A percentile compares a stretch with the other conserved stretches of the same genome.
These are phyloP conservation scores for Oehlia diaphana DNA, from an alignment of 192 early-diverging fungal genomes.

Conservation along the genomic window DNA sequence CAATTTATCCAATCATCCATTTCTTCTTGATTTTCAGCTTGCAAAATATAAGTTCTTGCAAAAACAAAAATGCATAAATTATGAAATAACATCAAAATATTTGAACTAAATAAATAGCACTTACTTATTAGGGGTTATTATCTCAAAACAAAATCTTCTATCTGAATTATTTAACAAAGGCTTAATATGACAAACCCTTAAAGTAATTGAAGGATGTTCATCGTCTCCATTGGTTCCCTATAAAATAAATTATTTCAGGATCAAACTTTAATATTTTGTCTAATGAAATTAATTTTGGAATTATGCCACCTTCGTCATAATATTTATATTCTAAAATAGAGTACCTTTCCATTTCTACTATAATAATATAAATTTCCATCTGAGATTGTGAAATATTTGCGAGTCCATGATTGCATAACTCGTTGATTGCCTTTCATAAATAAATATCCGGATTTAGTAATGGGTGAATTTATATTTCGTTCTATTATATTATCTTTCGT, in stretches of 20 bases:
- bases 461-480: conserved; percentile 36
- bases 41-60: conserved; percentile 65
- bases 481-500: conserved; percentile 40
- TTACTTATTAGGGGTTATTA: conserved; percentile 78
- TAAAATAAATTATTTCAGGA: background rate
- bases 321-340: background rate
- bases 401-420: conserved; percentile 77
- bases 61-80: background rate
- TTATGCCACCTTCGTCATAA: no score
- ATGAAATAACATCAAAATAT: background rate
- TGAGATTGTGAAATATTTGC: conserved; percentile 73
- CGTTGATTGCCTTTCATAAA: conserved; percentile 75
- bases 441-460: conserved; percentile 74
- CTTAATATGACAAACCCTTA: conserved; percentile 78
- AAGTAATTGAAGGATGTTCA: conserved; percentile 55
- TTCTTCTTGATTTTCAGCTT: conserved; percentile 71
- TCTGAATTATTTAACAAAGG: conserved; percentile 55
- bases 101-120: background rate
- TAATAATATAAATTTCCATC: conserved; percentile 57
- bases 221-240: conserved; percentile 59
- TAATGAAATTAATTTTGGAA: background rate
- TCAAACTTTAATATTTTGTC: background rate
- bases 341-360: conserved; percentile 40
- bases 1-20: conserved; percentile 78
- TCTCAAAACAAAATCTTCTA: conserved; percentile 76